Base-by-base conservation (phyloP, 2,329 filamentous ascomycete species). In the Plenodomus biglobosus region DNA sequence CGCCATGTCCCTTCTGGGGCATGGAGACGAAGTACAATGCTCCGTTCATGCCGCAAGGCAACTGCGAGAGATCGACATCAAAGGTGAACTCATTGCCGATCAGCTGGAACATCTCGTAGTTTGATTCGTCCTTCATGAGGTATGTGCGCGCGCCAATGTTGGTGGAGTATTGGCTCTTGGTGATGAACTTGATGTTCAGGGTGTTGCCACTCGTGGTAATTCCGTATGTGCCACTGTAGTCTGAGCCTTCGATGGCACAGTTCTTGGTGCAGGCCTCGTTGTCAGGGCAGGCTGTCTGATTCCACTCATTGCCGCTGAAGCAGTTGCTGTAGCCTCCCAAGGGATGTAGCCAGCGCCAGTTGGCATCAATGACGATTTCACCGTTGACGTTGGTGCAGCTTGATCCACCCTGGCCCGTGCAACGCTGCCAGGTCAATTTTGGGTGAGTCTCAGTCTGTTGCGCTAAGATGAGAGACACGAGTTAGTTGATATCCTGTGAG, bases 41-140 rank as follows among this genome's bases (percentile, higher is more conserved):
- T 38, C 85, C 85, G 65, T 89, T 88, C 44, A 88, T 73, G 42
- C 86, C 86, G 60, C 86, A 89, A 42, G 80, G 79, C 16, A 87
- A 71, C 50, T 79, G 77, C 17, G 83, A 86, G 19, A 86, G 52
- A 43, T 71, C 68, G 1, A 71, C 66, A 46, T 71, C 67, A 42
- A 72, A 71, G 13, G 56, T 62, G 49, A 71, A 71, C 46, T 71
- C 67, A 24, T 71, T 66, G 21, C 62, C 61, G 32, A 68, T 58
- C 8, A 71, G 53, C 37, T 69, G 66, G 56, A 69, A 71, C 53
- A 66, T 64, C 48, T 72, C 51, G 20, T 70, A 71, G 34, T 61
- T 68, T 40, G 56, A 59, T 0, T 57, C 44, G 38, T 64, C 59
- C 39, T 65, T 64, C 62, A 73, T 63, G 35, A 73, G 52, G 44